phyloP scores from a whole-genome alignment of 2,329 filamentous ascomycete genomes.

The Sphaerulina populicola region DNA sequence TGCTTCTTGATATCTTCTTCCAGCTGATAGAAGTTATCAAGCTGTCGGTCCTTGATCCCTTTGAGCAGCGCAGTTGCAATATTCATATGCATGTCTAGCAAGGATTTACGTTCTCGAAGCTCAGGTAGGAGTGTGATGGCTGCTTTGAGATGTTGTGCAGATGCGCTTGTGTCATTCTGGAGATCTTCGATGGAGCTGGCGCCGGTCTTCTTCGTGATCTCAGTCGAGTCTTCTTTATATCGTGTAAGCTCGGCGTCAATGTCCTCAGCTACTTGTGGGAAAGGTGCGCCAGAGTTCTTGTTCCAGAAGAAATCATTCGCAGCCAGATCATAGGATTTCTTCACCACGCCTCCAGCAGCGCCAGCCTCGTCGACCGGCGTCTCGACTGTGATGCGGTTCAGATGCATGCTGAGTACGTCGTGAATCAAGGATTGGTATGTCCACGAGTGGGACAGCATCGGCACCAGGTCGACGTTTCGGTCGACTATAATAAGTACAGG shows the following conservation, averaged over 20 bases:
- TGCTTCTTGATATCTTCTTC: constrained; percentile 91
- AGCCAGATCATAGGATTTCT: constrained; percentile 83
- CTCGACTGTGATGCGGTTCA: constrained; percentile 92
- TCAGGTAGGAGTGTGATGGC: constrained; percentile 90
- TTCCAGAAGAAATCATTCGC: constrained; percentile 94
- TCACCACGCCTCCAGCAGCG: constrained; percentile 64
- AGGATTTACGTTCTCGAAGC: constrained; percentile 81
- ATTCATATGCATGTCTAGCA: constrained; percentile 98
- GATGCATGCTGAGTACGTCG: constrained; percentile 66
- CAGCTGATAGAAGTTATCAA: constrained; percentile 92
- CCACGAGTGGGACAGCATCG: constrained; percentile 98
- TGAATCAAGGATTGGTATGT: constrained; percentile 80
- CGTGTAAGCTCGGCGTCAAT: constrained; percentile 88
- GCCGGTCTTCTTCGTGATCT: constrained; percentile 91
- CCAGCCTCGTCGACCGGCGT: constrained; percentile 69
- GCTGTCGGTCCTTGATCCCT: constrained; percentile 87
- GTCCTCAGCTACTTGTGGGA: constrained; percentile 92
- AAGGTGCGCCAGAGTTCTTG: constrained; percentile 81
- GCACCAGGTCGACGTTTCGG: constrained; percentile 87
- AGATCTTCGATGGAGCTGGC: constrained; percentile 88
- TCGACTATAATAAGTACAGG: constrained; percentile 91
- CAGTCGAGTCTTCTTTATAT: constrained; percentile 90
- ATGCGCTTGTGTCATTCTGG: constrained; percentile 78
- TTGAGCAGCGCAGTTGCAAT: constrained; percentile 71
- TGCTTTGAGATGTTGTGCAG: constrained; percentile 88